Conservation (phyloP, 169 alveolate genomes). For the Cyclospora cayetanensis region DNA sequence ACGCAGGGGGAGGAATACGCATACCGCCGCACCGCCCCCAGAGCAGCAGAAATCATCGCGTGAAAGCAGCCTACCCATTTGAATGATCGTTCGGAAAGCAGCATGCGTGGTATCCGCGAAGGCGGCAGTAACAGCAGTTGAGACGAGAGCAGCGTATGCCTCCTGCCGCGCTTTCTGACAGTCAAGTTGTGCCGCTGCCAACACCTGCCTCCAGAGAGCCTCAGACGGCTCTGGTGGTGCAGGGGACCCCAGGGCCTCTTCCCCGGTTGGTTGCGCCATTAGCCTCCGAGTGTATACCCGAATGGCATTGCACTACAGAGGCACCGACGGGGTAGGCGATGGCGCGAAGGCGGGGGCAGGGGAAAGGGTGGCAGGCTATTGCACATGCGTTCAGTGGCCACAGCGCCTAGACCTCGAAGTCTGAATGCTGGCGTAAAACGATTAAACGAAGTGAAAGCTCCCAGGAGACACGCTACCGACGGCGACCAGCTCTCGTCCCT, state of each 20-base stretch:
- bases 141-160: neutral
- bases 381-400: too few relatives aligned
- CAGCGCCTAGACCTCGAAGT: too few relatives aligned
- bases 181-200: constrained; percentile 15
- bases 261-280: neutral
- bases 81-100: neutral
- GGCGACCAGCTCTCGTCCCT: too few relatives aligned
- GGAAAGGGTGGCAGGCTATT: too few relatives aligned
- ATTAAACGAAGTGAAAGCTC: too few relatives aligned
- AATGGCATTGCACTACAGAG: too few relatives aligned
- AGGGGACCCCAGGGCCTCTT: neutral
- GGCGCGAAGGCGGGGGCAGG: too few relatives aligned
- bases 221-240: neutral
- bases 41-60: too few relatives aligned
- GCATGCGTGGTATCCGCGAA: neutral
- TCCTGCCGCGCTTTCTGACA: neutral
- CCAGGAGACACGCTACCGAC: too few relatives aligned
- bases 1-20: neutral
- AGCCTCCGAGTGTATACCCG: neutral
- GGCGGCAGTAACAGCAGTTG: neutral
- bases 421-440: too few relatives aligned
- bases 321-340: too few relatives aligned
- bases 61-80: neutral
- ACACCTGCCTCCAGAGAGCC: neutral
- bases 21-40: neutral